phyloP scores from a whole-genome alignment of 805 yeast species.

The Cephaloascus fragrans region DNA sequence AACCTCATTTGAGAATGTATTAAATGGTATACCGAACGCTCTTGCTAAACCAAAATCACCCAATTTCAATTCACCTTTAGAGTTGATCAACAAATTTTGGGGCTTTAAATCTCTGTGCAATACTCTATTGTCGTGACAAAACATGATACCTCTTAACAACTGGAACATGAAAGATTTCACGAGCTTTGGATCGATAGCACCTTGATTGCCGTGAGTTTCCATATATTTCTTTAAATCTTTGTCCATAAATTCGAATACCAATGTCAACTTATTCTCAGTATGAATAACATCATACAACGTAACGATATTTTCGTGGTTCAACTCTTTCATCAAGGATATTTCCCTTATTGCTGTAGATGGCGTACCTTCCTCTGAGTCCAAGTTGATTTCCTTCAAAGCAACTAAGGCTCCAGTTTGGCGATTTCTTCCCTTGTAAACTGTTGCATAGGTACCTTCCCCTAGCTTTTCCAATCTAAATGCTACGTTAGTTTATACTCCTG shows the following conservation, averaged over 20 bases:
- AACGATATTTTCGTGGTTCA: constrained; percentile 87
- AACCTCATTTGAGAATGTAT: constrained; percentile 95
- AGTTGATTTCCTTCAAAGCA: constrained; percentile 87
- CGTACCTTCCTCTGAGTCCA: constrained; percentile 96
- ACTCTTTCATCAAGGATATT: constrained; percentile 89
- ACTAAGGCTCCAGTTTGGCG: constrained; percentile 81
- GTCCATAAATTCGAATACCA: constrained; percentile 92
- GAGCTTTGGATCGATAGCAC: constrained; percentile 62
- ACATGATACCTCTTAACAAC: constrained; percentile 78
- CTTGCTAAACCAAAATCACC: constrained; percentile 97
- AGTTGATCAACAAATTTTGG: constrained; percentile 81
- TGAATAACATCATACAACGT: constrained; percentile 92
- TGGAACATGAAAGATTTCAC: constrained; percentile 94
- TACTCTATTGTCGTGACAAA: constrained; percentile 80
- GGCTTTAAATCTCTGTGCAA: constrained; percentile 87
- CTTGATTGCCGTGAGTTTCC: constrained; percentile 74
- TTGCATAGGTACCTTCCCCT: constrained; percentile 96
- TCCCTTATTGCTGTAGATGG: constrained; percentile 98
- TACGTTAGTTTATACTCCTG: too few relatives aligned
- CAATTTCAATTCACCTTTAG: constrained; percentile 83
- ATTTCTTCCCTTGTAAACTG: constrained; percentile 93
- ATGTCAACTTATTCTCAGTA: constrained; percentile 88
- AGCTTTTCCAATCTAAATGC: constrained; percentile 52
- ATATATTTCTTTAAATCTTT: constrained; percentile 88
- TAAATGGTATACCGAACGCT: constrained; percentile 96